Evolutionary conservation across 192 early-diverging fungal genomes (phyloP).

Genomic region (Backusella macrospora): DNA sequence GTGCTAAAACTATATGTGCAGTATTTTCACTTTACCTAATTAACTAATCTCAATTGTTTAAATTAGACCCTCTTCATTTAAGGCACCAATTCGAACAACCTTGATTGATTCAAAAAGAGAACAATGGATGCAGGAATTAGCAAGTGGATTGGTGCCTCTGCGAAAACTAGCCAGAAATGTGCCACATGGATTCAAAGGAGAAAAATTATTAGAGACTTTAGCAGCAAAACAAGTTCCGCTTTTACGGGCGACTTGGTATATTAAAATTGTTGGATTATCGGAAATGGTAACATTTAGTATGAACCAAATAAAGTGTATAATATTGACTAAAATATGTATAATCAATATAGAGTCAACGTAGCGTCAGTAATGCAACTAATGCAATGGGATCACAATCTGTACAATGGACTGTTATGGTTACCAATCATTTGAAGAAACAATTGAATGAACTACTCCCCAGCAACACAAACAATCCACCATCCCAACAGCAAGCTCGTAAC

Average conservation of each 20-base stretch:
- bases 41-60: neutral
- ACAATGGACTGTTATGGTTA: slow-evolving; percentile 53
- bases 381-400: slow-evolving; percentile 27
- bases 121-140: slow-evolving; percentile 55
- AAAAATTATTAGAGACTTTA: slow-evolving; percentile 61
- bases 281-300: slow-evolving; percentile 51
- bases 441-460: slow-evolving; percentile 39
- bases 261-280: slow-evolving; percentile 65
- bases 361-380: slow-evolving; percentile 24
- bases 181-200: slow-evolving; percentile 63
- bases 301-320: neutral
- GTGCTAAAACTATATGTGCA: neutral
- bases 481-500: neutral
- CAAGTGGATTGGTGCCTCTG: slow-evolving; percentile 43
- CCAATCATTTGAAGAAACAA: slow-evolving; percentile 47
- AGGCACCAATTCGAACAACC: slow-evolving; percentile 47
- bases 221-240: slow-evolving; percentile 58
- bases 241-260: slow-evolving; percentile 70
- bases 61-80: slow-evolving; percentile 50
- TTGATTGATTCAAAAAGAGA: slow-evolving; percentile 52
- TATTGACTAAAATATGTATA: neutral
- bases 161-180: slow-evolving; percentile 52
- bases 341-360: slow-evolving; percentile 28
- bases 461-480: neutral
- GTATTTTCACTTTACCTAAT: neutral